These are phyloP conservation scores for Phytophthora hibernalis DNA, from an alignment of 352 stramenopile genomes.

Conservation along the genomic window DNA sequence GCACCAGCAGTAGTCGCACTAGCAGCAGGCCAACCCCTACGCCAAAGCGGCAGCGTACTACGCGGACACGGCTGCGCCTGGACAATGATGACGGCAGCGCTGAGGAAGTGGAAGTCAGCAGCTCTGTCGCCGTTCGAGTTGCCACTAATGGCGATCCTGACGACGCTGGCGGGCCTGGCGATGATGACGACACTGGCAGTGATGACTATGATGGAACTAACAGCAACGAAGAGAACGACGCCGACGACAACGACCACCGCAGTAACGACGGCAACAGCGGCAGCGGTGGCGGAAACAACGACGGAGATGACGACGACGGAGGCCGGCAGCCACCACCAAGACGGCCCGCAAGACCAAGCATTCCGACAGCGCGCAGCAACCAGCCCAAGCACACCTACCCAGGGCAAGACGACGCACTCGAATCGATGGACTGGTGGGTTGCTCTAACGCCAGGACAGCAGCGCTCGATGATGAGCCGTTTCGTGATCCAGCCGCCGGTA, in stretches of 20 bases:
- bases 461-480: not conserved
- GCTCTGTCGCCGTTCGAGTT: not conserved
- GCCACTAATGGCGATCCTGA: not conserved
- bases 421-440: not conserved
- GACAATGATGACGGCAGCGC: not conserved
- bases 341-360: not conserved
- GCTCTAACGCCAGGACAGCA: not conserved
- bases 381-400: not conserved
- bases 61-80: not conserved
- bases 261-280: not conserved
- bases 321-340: not conserved
- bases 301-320: not conserved
- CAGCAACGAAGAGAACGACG: not conserved
- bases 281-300: too few relatives aligned
- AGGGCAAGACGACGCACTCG: not conserved
- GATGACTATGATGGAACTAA: not conserved
- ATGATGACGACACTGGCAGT: not conserved
- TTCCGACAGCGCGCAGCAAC: not conserved
- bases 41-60: not conserved
- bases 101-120: not conserved
- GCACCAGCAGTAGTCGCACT: too few relatives aligned
- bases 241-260: not conserved
- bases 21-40: too few relatives aligned
- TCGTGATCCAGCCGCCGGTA: not conserved
- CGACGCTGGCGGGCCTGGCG: too few relatives aligned